Evolutionary conservation across 805 yeast genomes (phyloP).

Genomic region (Clavispora asparagi): DNA sequence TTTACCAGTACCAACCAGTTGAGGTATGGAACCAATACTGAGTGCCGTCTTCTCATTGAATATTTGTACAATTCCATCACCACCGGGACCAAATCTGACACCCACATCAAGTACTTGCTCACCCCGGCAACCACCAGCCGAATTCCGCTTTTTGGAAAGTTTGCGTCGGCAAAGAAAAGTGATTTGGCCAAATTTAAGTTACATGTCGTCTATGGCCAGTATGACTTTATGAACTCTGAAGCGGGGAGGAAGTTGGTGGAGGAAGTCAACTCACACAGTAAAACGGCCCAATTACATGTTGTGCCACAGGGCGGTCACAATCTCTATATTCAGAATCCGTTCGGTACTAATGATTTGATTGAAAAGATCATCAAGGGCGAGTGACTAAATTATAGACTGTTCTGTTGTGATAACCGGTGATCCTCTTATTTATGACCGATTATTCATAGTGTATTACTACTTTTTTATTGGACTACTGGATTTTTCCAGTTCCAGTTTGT

Average conservation of each 20-base stretch:
- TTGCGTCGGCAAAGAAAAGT: constrained; percentile 17
- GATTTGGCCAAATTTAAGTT: constrained; percentile 29
- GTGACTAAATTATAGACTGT: too few relatives aligned
- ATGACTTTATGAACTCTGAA: constrained; percentile 66
- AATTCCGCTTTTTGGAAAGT: constrained; percentile 61
- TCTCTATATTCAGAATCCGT: constrained; percentile 41
- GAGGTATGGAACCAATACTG: constrained; percentile 35
- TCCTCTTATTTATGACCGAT: too few relatives aligned
- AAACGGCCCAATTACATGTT: constrained; percentile 9
- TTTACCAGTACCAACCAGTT: constrained; percentile 25
- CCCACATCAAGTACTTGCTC: constrained; percentile 43
- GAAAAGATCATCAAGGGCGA: constrained; percentile 7
- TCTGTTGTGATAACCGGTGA: too few relatives aligned
- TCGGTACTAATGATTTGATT: constrained; percentile 31
- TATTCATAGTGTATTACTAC: too few relatives aligned
- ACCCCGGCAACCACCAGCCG: constrained; percentile 58
- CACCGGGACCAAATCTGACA: constrained; percentile 34
- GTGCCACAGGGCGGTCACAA: constrained; percentile 39
- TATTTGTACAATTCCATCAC: constrained; percentile 39
- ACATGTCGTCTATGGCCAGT: constrained; percentile 59
- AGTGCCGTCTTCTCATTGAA: constrained; percentile 31
- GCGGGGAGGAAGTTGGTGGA: constrained; percentile 42
- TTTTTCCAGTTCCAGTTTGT: too few relatives aligned
- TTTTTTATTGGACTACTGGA: too few relatives aligned
- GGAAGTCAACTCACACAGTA: constrained; percentile 11